These are phyloP conservation scores for Scleroderma citrinum DNA, from an alignment of 768 basidiomycete genomes.

Conservation along the genomic window DNA sequence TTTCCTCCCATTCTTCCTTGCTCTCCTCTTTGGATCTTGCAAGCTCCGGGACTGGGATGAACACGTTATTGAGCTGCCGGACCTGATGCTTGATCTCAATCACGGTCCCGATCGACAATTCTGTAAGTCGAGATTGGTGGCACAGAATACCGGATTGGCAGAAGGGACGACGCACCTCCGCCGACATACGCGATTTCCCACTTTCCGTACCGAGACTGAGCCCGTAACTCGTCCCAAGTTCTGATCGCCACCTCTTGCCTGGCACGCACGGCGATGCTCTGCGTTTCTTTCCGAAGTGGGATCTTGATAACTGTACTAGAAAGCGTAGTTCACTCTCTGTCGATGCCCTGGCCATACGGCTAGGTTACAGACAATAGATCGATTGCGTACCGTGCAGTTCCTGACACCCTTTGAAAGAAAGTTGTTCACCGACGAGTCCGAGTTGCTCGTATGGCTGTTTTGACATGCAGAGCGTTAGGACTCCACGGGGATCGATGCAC, in stretches of 20 bases:
- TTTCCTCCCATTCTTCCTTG: constrained; percentile 47
- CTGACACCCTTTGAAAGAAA: constrained; percentile 47
- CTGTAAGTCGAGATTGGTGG: not conserved
- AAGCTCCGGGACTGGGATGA: constrained; percentile 36
- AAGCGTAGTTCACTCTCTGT: constrained; percentile 2
- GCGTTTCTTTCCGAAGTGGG: constrained; percentile 36
- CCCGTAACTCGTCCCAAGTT: constrained; percentile 46
- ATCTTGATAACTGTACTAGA: constrained; percentile 42
- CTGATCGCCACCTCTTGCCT: constrained; percentile 37
- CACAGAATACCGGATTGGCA: not conserved
- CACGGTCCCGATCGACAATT: not conserved
- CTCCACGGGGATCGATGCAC: constrained; percentile 61
- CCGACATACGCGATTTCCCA: constrained; percentile 42
- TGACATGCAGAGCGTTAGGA: constrained; percentile 50
- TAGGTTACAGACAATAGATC: not conserved
- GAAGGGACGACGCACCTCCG: constrained; percentile 14
- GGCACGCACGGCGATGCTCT: constrained; percentile 30
- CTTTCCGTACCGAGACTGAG: constrained; percentile 21
- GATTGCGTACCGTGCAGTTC: constrained; percentile 43
- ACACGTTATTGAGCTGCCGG: constrained; percentile 28
- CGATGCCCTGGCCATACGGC: not conserved
- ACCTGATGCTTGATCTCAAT: constrained; percentile 18
- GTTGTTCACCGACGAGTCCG: constrained; percentile 49
- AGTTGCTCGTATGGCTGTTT: constrained; percentile 56
- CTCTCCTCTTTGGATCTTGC: constrained; percentile 25